Evolutionary conservation across 2,329 filamentous ascomycete genomes (phyloP), one percentile per base, ranked within the genome.

Genomic region (Penicillium paneum): DNA sequence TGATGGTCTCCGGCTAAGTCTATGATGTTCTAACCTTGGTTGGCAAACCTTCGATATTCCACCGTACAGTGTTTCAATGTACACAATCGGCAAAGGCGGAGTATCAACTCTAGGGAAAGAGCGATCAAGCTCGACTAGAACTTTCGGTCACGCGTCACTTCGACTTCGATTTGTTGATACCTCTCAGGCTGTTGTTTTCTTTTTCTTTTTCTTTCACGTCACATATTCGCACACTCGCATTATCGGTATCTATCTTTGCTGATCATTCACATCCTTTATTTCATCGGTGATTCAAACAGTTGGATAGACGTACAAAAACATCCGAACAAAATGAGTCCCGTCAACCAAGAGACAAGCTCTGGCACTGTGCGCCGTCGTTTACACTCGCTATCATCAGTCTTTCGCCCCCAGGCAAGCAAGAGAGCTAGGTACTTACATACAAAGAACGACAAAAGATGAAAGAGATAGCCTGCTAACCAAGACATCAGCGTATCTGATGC

Each of bases 401-500:
- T 67, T 24, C 64, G 63, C 11, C 2, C 28, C 6, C 57, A 60
- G 5, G 38, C 56, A 13, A 48, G 40, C 19, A 65, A 56, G 35
- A 63, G 67, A 51, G 53, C 42, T 31, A 64, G 66, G 69, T 71
- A 60, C 44, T 17, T 26, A 17, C 45, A 8, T 19, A 43, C 8
- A 26, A 36, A 17, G 5, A 12, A 15, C 8, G 7, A 3, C n/a
- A 4, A 13, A 34, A 11, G 5, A 44, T 19, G 24, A 21, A n/a
- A 42, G 32, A 29, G 21, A 34, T 21, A 12, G 15, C n/a, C 34
- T 38, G 32, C 44, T 55, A 32, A 58, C 28, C 35, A 43, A 32
- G 29, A 39, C 13, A 49, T 5, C 41, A 41, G 47, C 29, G 26
- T 46, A 5, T 17, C 36, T 28, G 41, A 32, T 11, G 2, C 43